Evolutionary conservation across 306 rosid genomes (phyloP).

Genomic region (Fragaria ananassa): DNA sequence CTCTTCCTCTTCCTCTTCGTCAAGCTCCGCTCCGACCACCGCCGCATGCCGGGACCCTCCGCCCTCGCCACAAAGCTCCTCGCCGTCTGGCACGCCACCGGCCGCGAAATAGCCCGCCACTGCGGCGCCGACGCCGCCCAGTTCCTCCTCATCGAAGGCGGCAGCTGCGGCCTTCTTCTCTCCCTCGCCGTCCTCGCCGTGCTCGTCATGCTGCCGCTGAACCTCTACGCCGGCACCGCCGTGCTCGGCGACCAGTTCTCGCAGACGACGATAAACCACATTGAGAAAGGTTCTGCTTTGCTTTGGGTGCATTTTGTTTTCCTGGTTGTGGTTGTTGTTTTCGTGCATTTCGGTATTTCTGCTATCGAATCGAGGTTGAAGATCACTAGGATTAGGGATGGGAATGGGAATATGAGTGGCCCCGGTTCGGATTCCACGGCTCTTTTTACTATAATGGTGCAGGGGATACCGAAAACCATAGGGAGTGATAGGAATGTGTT

Average conservation of each 20-base stretch:
- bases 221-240: constrained; percentile 67
- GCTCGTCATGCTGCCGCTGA: constrained; percentile 62
- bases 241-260: constrained; percentile 68
- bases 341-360: constrained; percentile 73
- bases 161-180: constrained; percentile 71
- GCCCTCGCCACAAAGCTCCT: constrained; percentile 73
- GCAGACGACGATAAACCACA: constrained; percentile 74
- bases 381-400: constrained; percentile 85
- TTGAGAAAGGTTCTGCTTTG: constrained; percentile 65
- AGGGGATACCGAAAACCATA: constrained; percentile 75
- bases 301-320: constrained; percentile 93
- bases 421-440: constrained; percentile 67
- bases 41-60: constrained; percentile 82
- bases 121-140: constrained; percentile 98
- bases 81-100: constrained; percentile 90
- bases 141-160: constrained; percentile 86
- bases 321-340: constrained; percentile 49
- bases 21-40: constrained; percentile 96
- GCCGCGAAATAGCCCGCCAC: constrained; percentile 79
- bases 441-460: constrained; percentile 87
- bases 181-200: constrained; percentile 50
- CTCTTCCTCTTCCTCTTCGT: constrained; percentile 71
- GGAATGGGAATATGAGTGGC: constrained; percentile 74
- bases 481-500: constrained; percentile 60
- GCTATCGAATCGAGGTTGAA: constrained; percentile 61